Evolutionary conservation across 305 asterid species (phyloP).

Genomic region (Fraxinus nigra): DNA sequence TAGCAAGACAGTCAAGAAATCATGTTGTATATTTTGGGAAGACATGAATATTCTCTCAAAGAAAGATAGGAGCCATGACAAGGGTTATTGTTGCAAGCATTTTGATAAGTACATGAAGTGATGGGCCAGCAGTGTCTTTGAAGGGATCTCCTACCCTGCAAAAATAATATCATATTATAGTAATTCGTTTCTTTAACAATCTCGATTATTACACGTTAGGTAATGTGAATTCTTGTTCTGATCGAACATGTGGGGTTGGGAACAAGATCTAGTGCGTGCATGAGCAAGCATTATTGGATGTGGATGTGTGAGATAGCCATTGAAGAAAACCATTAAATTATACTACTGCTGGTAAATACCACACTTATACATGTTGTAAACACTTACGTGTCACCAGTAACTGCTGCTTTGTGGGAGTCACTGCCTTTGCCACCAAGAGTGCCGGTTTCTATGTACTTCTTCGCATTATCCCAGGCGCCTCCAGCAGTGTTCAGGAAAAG

Average conservation of each 20-base stretch:
- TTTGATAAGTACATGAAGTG: conserved; percentile 90
- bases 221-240: background rate
- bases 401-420: conserved; percentile 91
- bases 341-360: background rate
- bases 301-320: background rate
- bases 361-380: background rate
- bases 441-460: conserved; percentile 95
- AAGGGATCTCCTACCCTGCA: conserved; percentile 97
- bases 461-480: conserved; percentile 99
- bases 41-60: conserved; percentile 37
- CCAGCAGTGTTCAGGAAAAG: conserved; percentile 97
- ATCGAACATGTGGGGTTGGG: background rate
- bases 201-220: background rate
- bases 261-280: background rate
- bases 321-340: background rate
- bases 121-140: conserved; percentile 99
- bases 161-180: background rate
- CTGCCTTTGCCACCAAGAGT: conserved; percentile 99
- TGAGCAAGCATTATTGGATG: background rate
- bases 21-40: conserved; percentile 17
- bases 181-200: background rate
- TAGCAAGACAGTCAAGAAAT: conserved; percentile 3
- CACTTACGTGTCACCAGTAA: conserved; percentile 98
- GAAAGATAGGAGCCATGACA: conserved; percentile 96
- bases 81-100: conserved; percentile 98